A percentile compares a stretch with the other conserved stretches of the same genome.
phyloP scores from a whole-genome alignment of 2,329 filamentous ascomycete genomes.

The Colletotrichum sp. region DNA sequence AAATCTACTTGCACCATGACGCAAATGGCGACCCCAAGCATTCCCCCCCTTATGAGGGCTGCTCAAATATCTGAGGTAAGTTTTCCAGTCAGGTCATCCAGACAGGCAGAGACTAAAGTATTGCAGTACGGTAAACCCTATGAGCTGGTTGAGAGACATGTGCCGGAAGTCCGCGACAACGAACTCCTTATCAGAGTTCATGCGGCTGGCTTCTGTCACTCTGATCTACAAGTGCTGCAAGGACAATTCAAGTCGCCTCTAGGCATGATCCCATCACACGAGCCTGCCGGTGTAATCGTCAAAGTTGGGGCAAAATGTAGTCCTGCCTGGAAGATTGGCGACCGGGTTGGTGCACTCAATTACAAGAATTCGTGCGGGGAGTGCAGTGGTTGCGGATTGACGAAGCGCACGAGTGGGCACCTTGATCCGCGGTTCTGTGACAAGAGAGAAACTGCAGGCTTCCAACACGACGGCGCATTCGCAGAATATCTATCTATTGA shows the following conservation, averaged over 20 bases:
- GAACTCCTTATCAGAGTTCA: constrained; percentile 36
- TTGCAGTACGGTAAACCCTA: constrained; percentile 34
- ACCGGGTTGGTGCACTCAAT: constrained; percentile 40
- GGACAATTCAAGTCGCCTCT: constrained; percentile 34
- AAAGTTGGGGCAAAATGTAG: constrained; percentile 28
- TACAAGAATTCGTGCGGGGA: constrained; percentile 35
- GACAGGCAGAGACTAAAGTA: not conserved
- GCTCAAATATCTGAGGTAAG: constrained; percentile 20
- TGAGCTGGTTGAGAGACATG: constrained; percentile 21
- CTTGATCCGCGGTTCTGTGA: constrained; percentile 37
- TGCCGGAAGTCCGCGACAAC: constrained; percentile 27
- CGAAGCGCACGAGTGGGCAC: constrained; percentile 8
- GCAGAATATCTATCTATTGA: constrained; percentile 38
- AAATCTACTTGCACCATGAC: not conserved
- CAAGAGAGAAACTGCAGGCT: constrained; percentile 34
- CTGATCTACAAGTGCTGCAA: constrained; percentile 38
- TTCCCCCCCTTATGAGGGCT: constrained; percentile 22
- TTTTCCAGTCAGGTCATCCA: not conserved
- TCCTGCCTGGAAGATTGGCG: constrained; percentile 32
- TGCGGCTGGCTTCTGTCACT: constrained; percentile 42
- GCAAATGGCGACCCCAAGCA: not conserved
- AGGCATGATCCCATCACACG: constrained; percentile 38
- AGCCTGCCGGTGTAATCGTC: constrained; percentile 37
- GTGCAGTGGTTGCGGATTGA: constrained; percentile 32
- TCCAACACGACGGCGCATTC: constrained; percentile 38